A percentile compares a stretch with the other conserved stretches of the same genome.
Conservation (phyloP, 2,329 filamentous ascomycete genomes). For the Stagonosporopsis rhizophila region DNA sequence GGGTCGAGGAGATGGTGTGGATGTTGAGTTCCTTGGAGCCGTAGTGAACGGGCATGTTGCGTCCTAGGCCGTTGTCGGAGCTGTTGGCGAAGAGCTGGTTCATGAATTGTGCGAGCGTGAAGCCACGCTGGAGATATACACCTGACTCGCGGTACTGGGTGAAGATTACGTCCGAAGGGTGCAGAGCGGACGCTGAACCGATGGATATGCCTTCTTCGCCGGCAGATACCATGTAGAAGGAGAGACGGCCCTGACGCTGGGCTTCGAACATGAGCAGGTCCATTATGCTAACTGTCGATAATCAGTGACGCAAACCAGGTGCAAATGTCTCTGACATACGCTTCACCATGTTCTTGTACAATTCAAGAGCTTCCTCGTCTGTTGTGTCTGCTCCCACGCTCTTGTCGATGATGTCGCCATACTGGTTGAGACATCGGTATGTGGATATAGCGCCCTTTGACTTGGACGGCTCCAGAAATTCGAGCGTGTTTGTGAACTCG, state of each 20-base stretch:
- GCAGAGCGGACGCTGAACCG: constrained; percentile 82
- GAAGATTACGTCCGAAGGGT: constrained; percentile 88
- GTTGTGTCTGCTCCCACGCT: constrained; percentile 70
- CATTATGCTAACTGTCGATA: constrained; percentile 75
- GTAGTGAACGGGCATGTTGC: constrained; percentile 98
- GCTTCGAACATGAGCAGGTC: constrained; percentile 98
- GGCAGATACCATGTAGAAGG: constrained; percentile 96
- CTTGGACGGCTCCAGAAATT: constrained; percentile 74
- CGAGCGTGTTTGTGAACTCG: constrained; percentile 82
- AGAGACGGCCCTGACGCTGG: constrained; percentile 89
- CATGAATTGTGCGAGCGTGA: constrained; percentile 90
- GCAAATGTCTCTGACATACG: constrained; percentile 43
- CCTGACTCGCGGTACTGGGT: constrained; percentile 95
- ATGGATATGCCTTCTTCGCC: constrained; percentile 95
- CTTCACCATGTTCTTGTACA: constrained; percentile 71
- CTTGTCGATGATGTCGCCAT: constrained; percentile 82
- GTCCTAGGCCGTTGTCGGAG: constrained; percentile 78
- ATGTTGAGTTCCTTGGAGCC: constrained; percentile 84
- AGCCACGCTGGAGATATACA: constrained; percentile 88
- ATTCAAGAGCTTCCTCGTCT: constrained; percentile 64
- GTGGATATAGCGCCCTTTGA: constrained; percentile 81
- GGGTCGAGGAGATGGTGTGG: constrained; percentile 83
- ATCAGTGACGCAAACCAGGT: background rate
- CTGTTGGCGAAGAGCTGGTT: constrained; percentile 89
- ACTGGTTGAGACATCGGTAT: constrained; percentile 89